A percentile compares a stretch with the other conserved stretches of the same genome.
Evolutionary conservation across 495 filamentous ascomycete species (phyloP).

Genomic region (Sabuloglossum arenarium): DNA sequence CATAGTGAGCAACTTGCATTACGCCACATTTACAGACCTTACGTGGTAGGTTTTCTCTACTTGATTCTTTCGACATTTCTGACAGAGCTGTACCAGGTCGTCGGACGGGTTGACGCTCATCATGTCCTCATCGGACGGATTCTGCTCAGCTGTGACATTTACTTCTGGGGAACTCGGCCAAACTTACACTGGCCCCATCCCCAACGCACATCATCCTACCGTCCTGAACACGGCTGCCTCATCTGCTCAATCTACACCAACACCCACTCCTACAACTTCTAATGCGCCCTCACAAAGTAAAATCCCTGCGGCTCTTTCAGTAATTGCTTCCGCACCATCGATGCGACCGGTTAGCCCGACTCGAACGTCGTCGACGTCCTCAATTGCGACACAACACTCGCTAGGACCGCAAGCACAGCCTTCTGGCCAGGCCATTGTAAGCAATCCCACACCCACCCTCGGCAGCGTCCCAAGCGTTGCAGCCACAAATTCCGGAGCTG

Average conservation of each 20-base stretch:
- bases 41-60: conserved; percentile 46
- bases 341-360: conserved; percentile 51
- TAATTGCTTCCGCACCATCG: conserved; percentile 30
- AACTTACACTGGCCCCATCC: conserved; percentile 46
- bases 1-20: conserved; percentile 89
- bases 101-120: conserved; percentile 77
- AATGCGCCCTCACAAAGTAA: conserved; percentile 17
- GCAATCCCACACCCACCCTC: conserved; percentile 57
- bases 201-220: conserved; percentile 26
- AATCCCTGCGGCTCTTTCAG: conserved; percentile 13
- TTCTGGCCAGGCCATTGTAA: conserved; percentile 23
- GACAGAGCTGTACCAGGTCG: conserved; percentile 43
- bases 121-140: conserved; percentile 94
- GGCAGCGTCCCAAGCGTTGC: conserved; percentile 55
- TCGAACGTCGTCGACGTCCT: conserved; percentile 69
- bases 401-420: conserved; percentile 9
- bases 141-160: conserved; percentile 84
- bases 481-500: conserved; percentile 40
- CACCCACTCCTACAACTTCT: conserved; percentile 39
- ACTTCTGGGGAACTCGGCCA: conserved; percentile 71
- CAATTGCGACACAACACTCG: conserved; percentile 42
- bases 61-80: conserved; percentile 3
- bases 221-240: conserved; percentile 20
- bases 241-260: conserved; percentile 37
- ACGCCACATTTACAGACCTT: conserved; percentile 90